Evolutionary conservation across 441 rosid genomes (phyloP), one percentile per base, ranked within the genome.

Genomic region (Aquilaria agallochum): DNA sequence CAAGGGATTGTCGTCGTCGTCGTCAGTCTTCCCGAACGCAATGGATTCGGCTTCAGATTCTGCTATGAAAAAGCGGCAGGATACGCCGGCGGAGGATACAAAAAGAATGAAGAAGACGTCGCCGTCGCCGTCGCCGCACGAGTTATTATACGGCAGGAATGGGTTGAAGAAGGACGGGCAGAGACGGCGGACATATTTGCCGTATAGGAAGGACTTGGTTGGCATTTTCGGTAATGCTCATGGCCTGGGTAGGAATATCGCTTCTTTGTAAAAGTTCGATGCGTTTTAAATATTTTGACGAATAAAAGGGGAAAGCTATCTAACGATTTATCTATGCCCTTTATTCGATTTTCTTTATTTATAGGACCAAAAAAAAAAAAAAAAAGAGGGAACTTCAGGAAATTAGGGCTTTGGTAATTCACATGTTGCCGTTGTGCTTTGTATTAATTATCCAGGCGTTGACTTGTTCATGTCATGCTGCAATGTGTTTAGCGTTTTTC

Each of bases 161-260:
- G 88, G 77, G 66, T 82, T 82, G 0, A 56, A 64, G 53, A 86
- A 77, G 62, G 88, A 75, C 62, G 89, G 77, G 32, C 82, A 76
- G 54, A 83, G 76, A 78, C 76, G 81, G 63, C 74, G 64, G 60
- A 86, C 97, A 0, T 88, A 83, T 71, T 64, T 93, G 30, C 98
- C 98, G 9, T 93, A 93, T 68, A 72, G 82, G 71, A 88, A 69
- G 74, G 80, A 74, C 53, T 71, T 90, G 44, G 75, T 88, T 42
- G 96, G 97, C 3, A 64, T 93, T 61, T 86, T 88, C 48, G 53
- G 88, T 0, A 80, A 70, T 59, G 75, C 64, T 11, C 67, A 81
- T 58, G 78, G 83, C 11, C 47, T 74, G 5, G 74, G 74, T 11
- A 61, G 71, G 67, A 34, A 68, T 20, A 73, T 76, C 12, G 76